Percentiles rank a stretch among this genome's conserved stretches.
These are phyloP conservation scores for Saccharomycopsis lassenensis DNA, from an alignment of 805 yeast species.

Conservation along the genomic window DNA sequence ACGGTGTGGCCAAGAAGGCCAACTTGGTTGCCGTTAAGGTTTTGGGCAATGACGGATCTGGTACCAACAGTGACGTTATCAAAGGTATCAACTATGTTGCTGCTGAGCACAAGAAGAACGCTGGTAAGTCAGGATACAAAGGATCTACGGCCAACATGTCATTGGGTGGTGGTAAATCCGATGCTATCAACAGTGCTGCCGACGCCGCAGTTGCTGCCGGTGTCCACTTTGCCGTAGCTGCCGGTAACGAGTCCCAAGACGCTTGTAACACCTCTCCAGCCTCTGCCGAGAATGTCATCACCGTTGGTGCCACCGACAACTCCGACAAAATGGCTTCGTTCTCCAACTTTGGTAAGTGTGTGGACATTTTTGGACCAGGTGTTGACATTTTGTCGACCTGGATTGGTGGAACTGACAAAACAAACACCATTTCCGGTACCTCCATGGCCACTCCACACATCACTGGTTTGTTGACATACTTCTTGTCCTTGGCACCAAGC, in stretches of 20 bases:
- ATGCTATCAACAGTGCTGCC: conserved; percentile 46
- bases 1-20: conserved; percentile 53
- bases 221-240: conserved; percentile 50
- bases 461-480: conserved; percentile 45
- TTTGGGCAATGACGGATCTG: conserved; percentile 46
- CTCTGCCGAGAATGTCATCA: conserved; percentile 42
- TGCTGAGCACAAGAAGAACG: conserved; percentile 34
- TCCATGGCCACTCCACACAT: conserved; percentile 60
- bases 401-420: conserved; percentile 40
- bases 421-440: conserved; percentile 45
- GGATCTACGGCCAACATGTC: conserved; percentile 57
- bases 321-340: conserved; percentile 38
- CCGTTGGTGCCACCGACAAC: conserved; percentile 39
- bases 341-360: conserved; percentile 44
- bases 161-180: conserved; percentile 47
- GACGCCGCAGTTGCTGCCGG: conserved; percentile 49
- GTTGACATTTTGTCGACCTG: conserved; percentile 45
- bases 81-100: conserved; percentile 54
- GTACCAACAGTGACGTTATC: conserved; percentile 49
- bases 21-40: conserved; percentile 51
- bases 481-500: conserved; percentile 63
- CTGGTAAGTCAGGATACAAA: conserved; percentile 49
- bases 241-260: conserved; percentile 51
- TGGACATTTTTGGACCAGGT: conserved; percentile 46
- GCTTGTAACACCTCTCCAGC: conserved; percentile 53